Evolutionary conservation across 441 rosid genomes (phyloP), one percentile per base, ranked within the genome.

Genomic region (Arabidopsis hybrid): DNA sequence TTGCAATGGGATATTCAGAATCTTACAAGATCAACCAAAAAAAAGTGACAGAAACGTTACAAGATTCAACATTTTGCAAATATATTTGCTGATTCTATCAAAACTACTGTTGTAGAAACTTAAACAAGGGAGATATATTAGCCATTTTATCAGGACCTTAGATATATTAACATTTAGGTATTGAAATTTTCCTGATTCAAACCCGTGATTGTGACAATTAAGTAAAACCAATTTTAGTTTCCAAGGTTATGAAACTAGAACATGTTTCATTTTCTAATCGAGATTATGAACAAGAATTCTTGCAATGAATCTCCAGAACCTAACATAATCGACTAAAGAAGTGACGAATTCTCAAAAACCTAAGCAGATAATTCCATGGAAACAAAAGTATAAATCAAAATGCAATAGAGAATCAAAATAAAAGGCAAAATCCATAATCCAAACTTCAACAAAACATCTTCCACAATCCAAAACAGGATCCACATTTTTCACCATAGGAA

Each of bases 391-490:
- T 3, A 60, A 67, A 60, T 60, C 42, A 52, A 67, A 60, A 35
- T 11, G 73, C 50, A 60, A 2, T 10, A 43, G 62, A n/a, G 14
- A 42, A 51, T 1, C 62, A 59, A 17, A 32, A 39, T 8, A 47
- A 26, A 18, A 71, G 69, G 32, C 50, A 72, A 70, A 71, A 61
- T 35, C 78, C 69, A 75, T 39, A 45, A 42, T 2, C 6, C 34
- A 75, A 75, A 68, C 4, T 45, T 36, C 38, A 60, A 60, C 56
- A 35, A 40, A 67, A 67, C 17, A 39, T 67, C 78, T 51, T 74
- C 2, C 79, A 75, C 9, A 14, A 68, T 45, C 79, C 79, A 75
- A 53, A 75, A 68, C 8, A 75, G 79, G 74, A 52, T 75, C 59
- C 26, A 67, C 69, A 36, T 32, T 67, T 29, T 18, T 13, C 67